phyloP scores from a whole-genome alignment of 2,329 filamentous ascomycete species.

The Exutisphaerella laricina region DNA sequence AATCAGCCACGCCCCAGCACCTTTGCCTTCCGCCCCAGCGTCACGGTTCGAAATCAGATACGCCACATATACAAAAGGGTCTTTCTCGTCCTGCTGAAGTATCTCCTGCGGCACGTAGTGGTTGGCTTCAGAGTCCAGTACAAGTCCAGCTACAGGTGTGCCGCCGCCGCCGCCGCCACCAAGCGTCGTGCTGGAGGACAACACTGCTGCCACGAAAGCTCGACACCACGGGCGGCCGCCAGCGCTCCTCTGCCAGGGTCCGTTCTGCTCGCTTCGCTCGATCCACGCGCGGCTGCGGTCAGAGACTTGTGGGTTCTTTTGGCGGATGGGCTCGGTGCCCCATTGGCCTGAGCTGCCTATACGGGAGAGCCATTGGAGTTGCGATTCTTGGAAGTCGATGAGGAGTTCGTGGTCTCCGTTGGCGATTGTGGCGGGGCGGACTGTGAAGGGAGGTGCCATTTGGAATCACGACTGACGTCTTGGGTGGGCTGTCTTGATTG shows the following conservation, averaged over 20 bases:
- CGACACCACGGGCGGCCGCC: slow-evolving; percentile 12
- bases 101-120: slow-evolving; percentile 44
- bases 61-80: slow-evolving; percentile 15
- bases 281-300: slow-evolving; percentile 9
- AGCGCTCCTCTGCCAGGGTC: no score
- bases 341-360: slow-evolving; percentile 19
- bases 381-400: slow-evolving; percentile 18
- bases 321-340: slow-evolving; percentile 11
- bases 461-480: no score
- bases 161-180: neutral
- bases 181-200: neutral
- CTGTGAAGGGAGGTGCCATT: slow-evolving; percentile 3
- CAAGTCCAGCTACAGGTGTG: slow-evolving; percentile 9
- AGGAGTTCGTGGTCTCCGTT: slow-evolving; percentile 13
- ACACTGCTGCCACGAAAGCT: slow-evolving; percentile 12
- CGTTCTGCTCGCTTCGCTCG: slow-evolving; percentile 6
- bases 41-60: slow-evolving; percentile 18
- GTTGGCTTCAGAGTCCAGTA: slow-evolving; percentile 11
- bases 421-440: slow-evolving; percentile 14
- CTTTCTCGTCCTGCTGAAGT: slow-evolving; percentile 46
- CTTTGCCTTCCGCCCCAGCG: slow-evolving; percentile 9
- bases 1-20: slow-evolving; percentile 13
- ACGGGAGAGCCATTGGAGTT: slow-evolving; percentile 13
- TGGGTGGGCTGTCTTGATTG: no score
- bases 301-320: slow-evolving; percentile 1